Conservation (phyloP, 1,284 basidiomycete species). For the Golubevia pallescens region DNA sequence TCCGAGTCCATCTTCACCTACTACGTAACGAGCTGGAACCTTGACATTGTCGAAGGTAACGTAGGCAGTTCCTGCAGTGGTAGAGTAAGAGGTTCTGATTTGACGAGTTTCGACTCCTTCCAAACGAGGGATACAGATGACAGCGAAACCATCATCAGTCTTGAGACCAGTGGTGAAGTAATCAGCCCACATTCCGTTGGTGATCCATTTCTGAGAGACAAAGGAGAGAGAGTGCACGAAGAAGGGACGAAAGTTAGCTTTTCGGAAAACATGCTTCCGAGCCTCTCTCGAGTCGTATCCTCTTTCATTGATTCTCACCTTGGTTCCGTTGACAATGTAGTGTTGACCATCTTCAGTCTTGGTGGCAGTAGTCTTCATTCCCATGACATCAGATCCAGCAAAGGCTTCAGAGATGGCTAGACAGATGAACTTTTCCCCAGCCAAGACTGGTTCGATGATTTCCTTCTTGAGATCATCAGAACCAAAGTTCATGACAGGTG, state of each 20-base stretch:
- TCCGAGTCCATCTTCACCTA: conserved; percentile 82
- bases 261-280: not conserved
- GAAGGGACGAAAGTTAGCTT: not conserved
- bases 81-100: conserved; percentile 75
- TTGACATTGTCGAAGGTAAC: conserved; percentile 86
- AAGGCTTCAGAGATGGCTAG: conserved; percentile 89
- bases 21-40: conserved; percentile 82
- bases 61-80: conserved; percentile 79
- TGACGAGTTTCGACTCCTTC: conserved; percentile 78
- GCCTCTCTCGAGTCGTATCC: no score
- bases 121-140: conserved; percentile 73
- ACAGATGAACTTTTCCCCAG: conserved; percentile 79
- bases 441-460: conserved; percentile 80
- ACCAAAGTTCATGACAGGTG: conserved; percentile 77
- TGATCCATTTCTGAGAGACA: conserved; percentile 79
- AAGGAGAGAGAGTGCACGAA: not conserved
- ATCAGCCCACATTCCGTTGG: conserved; percentile 73
- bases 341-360: conserved; percentile 79
- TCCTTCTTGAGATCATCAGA: conserved; percentile 77
- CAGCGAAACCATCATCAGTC: conserved; percentile 78
- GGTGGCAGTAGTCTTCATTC: conserved; percentile 75
- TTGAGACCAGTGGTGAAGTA: conserved; percentile 68
- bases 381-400: conserved; percentile 83
- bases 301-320: conserved; percentile 18
- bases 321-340: conserved; percentile 65